phyloP scores from a whole-genome alignment of 345 rosid genomes.

The Salix arbutifolia region DNA sequence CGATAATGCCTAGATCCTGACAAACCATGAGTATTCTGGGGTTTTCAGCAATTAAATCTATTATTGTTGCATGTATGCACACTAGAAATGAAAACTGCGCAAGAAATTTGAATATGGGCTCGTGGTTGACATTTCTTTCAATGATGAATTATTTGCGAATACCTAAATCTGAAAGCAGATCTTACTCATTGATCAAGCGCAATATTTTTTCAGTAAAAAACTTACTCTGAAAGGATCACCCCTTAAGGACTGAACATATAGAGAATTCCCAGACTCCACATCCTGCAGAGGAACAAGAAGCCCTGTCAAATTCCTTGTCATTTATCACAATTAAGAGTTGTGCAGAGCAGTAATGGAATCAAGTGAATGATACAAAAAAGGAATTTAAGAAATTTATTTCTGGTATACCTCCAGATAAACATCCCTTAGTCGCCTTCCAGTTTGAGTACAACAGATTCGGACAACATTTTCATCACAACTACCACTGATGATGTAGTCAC shows the following conservation, averaged over 20 bases:
- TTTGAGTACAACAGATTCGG: conserved; percentile 91
- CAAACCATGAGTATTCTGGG: too few relatives aligned
- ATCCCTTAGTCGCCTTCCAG: conserved; percentile 94
- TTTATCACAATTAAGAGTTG: not conserved
- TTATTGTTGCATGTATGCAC: too few relatives aligned
- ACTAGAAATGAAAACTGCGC: too few relatives aligned
- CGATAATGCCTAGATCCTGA: too few relatives aligned
- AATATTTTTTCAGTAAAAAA: conserved; percentile 2
- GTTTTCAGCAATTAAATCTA: too few relatives aligned
- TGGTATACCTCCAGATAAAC: conserved; percentile 73
- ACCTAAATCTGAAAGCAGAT: not conserved
- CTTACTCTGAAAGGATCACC: conserved; percentile 93
- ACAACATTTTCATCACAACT: conserved; percentile 86
- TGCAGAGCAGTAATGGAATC: not conserved
- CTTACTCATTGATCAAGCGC: not conserved
- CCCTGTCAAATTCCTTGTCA: not conserved
- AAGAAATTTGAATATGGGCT: too few relatives aligned
- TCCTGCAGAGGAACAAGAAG: conserved; percentile 44
- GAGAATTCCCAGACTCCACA: conserved; percentile 48
- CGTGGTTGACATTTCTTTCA: too few relatives aligned
- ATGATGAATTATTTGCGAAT: too few relatives aligned
- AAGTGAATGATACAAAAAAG: not conserved
- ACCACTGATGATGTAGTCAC: conserved; percentile 85
- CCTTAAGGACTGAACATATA: conserved; percentile 89
- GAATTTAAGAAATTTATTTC: not conserved